These are phyloP conservation scores for Aureobasidium vineae DNA, from an alignment of 2,329 filamentous ascomycete species.

Conservation along the genomic window DNA sequence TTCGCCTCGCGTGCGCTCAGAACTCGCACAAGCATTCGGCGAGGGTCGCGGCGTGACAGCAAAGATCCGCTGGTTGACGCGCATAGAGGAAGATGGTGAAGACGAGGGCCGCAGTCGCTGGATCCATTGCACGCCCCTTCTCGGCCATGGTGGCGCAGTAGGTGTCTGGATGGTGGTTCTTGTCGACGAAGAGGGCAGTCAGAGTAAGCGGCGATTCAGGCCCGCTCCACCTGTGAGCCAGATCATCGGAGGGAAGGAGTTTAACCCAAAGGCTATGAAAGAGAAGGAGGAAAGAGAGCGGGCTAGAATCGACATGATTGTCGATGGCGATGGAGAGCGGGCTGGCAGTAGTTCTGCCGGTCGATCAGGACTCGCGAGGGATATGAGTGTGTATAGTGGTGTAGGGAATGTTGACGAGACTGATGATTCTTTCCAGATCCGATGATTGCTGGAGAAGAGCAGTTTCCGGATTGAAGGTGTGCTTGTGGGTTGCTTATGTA, in stretches of 20 bases:
- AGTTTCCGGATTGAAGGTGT: no score
- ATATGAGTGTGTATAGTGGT: background rate
- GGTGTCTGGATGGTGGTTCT: conserved; percentile 79
- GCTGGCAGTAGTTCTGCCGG: background rate
- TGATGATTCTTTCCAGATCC: background rate
- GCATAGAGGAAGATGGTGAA: conserved; percentile 40
- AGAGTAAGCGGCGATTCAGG: conserved; percentile 36
- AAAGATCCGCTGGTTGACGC: conserved; percentile 45
- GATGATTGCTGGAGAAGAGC: background rate
- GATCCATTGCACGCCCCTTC: conserved; percentile 74
- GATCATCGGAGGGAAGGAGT: conserved; percentile 39
- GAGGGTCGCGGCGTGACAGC: conserved; percentile 45
- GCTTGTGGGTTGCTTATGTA: background rate
- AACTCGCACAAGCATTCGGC: conserved; percentile 42
- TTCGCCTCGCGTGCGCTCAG: conserved; percentile 39
- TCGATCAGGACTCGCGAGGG: background rate
- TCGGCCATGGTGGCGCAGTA: conserved; percentile 64
- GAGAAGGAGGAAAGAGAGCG: conserved; percentile 17
- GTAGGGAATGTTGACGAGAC: background rate
- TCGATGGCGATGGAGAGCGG: conserved; percentile 1
- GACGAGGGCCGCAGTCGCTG: conserved; percentile 64
- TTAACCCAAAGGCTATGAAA: conserved; percentile 29
- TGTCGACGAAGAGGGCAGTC: conserved; percentile 56
- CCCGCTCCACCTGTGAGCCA: conserved; percentile 39
- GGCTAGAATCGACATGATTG: conserved; percentile 8